Evolutionary conservation across 306 rosid genomes (phyloP).

Genomic region (Ziziphus jujuba): DNA sequence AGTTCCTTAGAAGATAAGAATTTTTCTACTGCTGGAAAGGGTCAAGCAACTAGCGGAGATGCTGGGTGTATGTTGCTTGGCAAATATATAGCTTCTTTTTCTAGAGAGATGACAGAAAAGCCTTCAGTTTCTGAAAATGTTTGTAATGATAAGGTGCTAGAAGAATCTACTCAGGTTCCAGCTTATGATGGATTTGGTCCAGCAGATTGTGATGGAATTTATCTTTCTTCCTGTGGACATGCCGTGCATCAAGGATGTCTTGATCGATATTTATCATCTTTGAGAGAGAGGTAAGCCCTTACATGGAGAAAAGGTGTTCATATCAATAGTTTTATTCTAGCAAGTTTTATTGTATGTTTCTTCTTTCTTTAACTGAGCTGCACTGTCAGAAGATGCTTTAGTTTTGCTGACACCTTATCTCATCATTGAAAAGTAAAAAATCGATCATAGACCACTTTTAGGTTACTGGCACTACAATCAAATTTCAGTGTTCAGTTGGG

Average conservation of each 20-base stretch:
- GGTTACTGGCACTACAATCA: no score
- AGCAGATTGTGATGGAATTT: conserved; percentile 78
- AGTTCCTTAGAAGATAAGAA: conserved; percentile 31
- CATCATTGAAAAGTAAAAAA: no score
- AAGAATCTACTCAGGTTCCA: conserved; percentile 45
- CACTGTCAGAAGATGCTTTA: no score
- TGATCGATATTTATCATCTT: conserved; percentile 74
- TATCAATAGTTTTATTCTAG: no score
- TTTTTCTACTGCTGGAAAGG: conserved; percentile 35
- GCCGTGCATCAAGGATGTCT: conserved; percentile 97
- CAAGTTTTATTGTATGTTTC: no score
- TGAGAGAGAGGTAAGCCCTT: conserved; percentile 76
- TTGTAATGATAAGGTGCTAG: conserved; percentile 39
- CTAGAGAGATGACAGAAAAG: conserved; percentile 46
- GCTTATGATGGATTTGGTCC: conserved; percentile 75
- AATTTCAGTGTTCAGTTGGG: no score
- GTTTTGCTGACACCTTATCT: no score
- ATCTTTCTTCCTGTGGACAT: conserved; percentile 97
- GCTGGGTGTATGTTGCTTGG: conserved; percentile 60
- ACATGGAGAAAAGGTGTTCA: background rate
- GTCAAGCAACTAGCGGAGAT: conserved; percentile 33
- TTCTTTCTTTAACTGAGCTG: no score
- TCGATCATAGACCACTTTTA: no score
- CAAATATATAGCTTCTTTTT: conserved; percentile 66
- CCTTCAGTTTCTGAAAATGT: conserved; percentile 55